Percentiles rank a stretch among this genome's conserved stretches.
Conservation (phyloP, 2,329 filamentous ascomycete species). For the Grosmannia huntii region DNA sequence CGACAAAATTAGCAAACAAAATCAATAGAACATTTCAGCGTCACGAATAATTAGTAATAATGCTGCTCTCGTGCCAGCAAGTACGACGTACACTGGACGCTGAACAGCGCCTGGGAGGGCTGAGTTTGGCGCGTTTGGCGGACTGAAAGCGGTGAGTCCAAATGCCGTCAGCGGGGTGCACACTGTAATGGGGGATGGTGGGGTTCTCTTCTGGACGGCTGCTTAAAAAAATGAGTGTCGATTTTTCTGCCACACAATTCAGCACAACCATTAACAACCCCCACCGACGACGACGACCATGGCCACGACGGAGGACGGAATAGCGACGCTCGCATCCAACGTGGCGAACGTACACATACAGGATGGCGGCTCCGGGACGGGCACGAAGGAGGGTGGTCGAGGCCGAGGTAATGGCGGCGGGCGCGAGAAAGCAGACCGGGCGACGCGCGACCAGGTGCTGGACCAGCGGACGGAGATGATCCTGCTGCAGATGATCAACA, state of each 20-base stretch:
- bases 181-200: background rate
- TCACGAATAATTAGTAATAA: too few species aligned
- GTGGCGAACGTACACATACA: slow-evolving; percentile 9
- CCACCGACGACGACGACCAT: background rate
- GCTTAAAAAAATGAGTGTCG: background rate
- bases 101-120: background rate
- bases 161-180: background rate
- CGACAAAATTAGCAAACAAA: too few species aligned
- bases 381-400: slow-evolving; percentile 5
- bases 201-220: background rate
- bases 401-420: slow-evolving; percentile 19
- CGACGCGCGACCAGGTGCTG: slow-evolving; percentile 87
- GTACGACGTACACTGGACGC: background rate
- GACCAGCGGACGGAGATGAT: slow-evolving; percentile 94
- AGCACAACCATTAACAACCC: background rate
- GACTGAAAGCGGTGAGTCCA: background rate
- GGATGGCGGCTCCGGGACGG: slow-evolving; percentile 8
- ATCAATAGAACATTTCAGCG: too few species aligned
- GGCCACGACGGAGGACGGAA: slow-evolving; percentile 5
- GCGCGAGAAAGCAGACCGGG: slow-evolving; percentile 74
- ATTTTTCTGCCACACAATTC: slow-evolving; percentile 1
- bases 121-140: background rate
- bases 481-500: slow-evolving; percentile 88
- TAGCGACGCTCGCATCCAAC: slow-evolving; percentile 1
- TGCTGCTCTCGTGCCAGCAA: too few species aligned